Evolutionary conservation across 768 basidiomycete genomes (phyloP).

Genomic region (Leccinellum rugosiceps): DNA sequence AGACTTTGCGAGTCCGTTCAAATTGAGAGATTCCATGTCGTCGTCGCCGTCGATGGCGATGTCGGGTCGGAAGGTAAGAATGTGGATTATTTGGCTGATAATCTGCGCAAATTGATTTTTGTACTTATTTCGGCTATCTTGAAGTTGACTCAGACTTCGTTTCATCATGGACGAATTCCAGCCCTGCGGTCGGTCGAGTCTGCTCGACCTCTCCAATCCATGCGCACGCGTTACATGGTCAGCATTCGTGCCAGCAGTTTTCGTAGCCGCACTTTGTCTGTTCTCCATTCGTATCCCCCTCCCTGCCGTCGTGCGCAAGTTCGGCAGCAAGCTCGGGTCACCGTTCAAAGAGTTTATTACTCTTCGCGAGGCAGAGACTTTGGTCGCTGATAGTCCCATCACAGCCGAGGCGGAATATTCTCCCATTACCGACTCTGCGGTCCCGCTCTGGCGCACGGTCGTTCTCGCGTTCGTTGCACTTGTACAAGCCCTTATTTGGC

Average conservation of each 20-base stretch:
- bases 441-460: slow-evolving; percentile 59
- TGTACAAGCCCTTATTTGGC: slow-evolving; percentile 54
- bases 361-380: slow-evolving; percentile 54
- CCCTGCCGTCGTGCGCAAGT: slow-evolving; percentile 16
- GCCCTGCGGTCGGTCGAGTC: slow-evolving; percentile 13
- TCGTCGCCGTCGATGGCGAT: slow-evolving; percentile 24
- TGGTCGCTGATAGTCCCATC: slow-evolving; percentile 25
- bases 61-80: neutral
- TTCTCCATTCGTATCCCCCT: slow-evolving; percentile 31
- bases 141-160: too few species aligned
- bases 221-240: slow-evolving; percentile 54
- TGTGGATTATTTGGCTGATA: neutral
- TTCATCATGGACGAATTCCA: slow-evolving; percentile 10
- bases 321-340: slow-evolving; percentile 15
- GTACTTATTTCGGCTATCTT: too few species aligned
- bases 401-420: neutral
- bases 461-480: slow-evolving; percentile 57
- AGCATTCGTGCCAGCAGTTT: slow-evolving; percentile 43
- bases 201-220: slow-evolving; percentile 39
- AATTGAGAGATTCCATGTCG: slow-evolving; percentile 67
- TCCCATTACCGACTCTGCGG: neutral
- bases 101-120: slow-evolving; percentile 1
- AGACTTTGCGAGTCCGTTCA: slow-evolving; percentile 75
- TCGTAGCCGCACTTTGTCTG: slow-evolving; percentile 45
- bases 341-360: slow-evolving; percentile 44